Conservation (phyloP, 345 rosid species). For the Erysimum cheiranthoides region DNA sequence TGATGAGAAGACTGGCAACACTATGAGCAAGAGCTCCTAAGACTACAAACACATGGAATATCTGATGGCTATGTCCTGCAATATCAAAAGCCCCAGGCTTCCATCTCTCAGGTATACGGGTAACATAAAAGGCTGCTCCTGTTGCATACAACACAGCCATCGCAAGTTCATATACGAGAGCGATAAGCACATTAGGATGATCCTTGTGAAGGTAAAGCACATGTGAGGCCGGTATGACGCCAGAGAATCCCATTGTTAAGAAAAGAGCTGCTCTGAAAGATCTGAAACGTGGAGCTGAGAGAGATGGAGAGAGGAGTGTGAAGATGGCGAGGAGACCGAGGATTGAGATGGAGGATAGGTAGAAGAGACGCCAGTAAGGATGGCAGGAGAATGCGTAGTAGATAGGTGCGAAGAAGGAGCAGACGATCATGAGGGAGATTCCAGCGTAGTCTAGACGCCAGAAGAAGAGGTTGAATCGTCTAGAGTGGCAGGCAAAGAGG, state of each 20-base stretch:
- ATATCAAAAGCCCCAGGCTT: constrained; percentile 94
- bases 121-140: constrained; percentile 74
- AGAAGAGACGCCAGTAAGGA: constrained; percentile 61
- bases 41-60: constrained; percentile 91
- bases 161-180: constrained; percentile 70
- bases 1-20: constrained; percentile 71
- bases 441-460: constrained; percentile 98
- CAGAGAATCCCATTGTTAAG: constrained; percentile 87
- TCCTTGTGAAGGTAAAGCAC: constrained; percentile 74
- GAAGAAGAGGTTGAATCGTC: constrained; percentile 70
- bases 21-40: constrained; percentile 84
- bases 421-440: constrained; percentile 89
- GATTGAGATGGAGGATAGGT: constrained; percentile 69
- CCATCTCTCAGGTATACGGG: constrained; percentile 88
- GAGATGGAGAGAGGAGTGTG: constrained; percentile 75
- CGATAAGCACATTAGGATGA: constrained; percentile 61
- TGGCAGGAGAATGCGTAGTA: constrained; percentile 86
- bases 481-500: constrained; percentile 93
- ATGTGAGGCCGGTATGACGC: constrained; percentile 79
- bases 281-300: constrained; percentile 69
- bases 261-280: constrained; percentile 77
- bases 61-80: constrained; percentile 96
- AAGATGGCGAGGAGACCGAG: constrained; percentile 73
- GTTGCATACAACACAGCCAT: constrained; percentile 76
- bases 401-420: constrained; percentile 87